phyloP scores from a whole-genome alignment of 805 yeast species.

The Candida germanica region DNA sequence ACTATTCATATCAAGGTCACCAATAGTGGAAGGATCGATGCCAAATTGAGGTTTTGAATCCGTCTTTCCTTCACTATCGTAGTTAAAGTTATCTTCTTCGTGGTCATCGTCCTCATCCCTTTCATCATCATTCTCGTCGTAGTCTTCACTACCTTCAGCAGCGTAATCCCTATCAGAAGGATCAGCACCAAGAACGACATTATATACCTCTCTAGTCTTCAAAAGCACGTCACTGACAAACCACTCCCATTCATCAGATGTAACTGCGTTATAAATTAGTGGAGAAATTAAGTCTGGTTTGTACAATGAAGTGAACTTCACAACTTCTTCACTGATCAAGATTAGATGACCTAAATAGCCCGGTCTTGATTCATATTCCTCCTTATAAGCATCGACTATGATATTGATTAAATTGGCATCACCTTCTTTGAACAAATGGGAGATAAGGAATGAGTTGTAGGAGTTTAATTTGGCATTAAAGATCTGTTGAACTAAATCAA shows the following conservation, averaged over 20 bases:
- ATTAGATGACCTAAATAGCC: conserved; percentile 98
- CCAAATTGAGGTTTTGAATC: conserved; percentile 21
- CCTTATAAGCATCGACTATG: conserved; percentile 24
- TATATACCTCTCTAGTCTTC: conserved; percentile 54
- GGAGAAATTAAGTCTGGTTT: conserved; percentile 59
- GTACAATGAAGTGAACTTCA: conserved; percentile 70
- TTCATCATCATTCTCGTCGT: conserved; percentile 16
- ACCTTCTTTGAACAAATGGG: conserved; percentile 22
- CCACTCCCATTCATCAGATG: conserved; percentile 50
- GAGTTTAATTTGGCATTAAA: conserved; percentile 90
- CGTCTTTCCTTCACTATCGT: conserved; percentile 14
- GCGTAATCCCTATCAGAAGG: conserved; percentile 10
- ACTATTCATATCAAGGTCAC: conserved; percentile 1
- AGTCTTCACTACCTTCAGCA: conserved; percentile 11
- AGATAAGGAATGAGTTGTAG: conserved; percentile 58
- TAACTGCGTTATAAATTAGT: conserved; percentile 45
- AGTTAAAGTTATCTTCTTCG: conserved; percentile 13
- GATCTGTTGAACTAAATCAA: conserved; percentile 93
- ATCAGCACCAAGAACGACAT: conserved; percentile 52
- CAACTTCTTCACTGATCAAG: conserved; percentile 91
- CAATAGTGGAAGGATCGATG: conserved; percentile 3
- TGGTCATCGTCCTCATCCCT: conserved; percentile 10
- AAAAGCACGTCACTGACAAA: conserved; percentile 48
- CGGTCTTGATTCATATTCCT: conserved; percentile 52
- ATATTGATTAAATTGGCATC: conserved; percentile 24